Conservation (phyloP, 2,329 filamentous ascomycete species). For the Aureobasidium sp. region DNA sequence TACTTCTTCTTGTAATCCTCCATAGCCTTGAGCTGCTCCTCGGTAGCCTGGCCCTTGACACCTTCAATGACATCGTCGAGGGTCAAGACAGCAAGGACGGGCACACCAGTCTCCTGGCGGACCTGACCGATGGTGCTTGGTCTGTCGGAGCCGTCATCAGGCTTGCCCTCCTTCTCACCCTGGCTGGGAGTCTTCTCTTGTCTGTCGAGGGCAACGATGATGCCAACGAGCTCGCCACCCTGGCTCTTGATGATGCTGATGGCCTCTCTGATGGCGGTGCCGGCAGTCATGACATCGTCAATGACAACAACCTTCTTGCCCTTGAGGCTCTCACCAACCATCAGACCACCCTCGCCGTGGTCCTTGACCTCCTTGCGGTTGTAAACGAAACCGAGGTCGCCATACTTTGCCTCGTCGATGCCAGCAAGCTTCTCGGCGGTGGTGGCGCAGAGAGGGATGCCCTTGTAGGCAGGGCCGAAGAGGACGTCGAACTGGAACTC, state of each 20-base stretch:
- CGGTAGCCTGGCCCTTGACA: slow-evolving; percentile 34
- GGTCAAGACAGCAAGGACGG: slow-evolving; percentile 73
- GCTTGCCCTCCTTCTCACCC: slow-evolving; percentile 28
- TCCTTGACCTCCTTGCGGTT: slow-evolving; percentile 96
- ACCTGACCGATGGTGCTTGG: slow-evolving; percentile 81
- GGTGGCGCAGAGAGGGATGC: slow-evolving; percentile 78
- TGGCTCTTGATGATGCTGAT: slow-evolving; percentile 80
- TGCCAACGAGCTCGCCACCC: slow-evolving; percentile 75
- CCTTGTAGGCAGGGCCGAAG: slow-evolving; percentile 95
- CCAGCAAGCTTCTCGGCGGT: slow-evolving; percentile 67
- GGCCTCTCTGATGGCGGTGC: slow-evolving; percentile 87
- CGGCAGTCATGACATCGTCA: slow-evolving; percentile 94
- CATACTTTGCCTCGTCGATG: slow-evolving; percentile 57
- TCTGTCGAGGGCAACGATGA: slow-evolving; percentile 80
- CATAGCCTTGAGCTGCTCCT: slow-evolving; percentile 46
- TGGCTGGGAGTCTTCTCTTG: slow-evolving; percentile 67
- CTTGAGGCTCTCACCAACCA: slow-evolving; percentile 78
- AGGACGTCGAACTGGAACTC: slow-evolving; percentile 68
- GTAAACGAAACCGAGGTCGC: slow-evolving; percentile 71
- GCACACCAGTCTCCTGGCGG: slow-evolving; percentile 71
- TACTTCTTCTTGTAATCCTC: slow-evolving; percentile 57
- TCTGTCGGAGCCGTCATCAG: slow-evolving; percentile 58
- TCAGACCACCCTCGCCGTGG: slow-evolving; percentile 88
- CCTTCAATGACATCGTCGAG: slow-evolving; percentile 63
- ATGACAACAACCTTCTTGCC: slow-evolving; percentile 83